Conservation (phyloP, 106 monocot species). For the Chionographis japonica region DNA sequence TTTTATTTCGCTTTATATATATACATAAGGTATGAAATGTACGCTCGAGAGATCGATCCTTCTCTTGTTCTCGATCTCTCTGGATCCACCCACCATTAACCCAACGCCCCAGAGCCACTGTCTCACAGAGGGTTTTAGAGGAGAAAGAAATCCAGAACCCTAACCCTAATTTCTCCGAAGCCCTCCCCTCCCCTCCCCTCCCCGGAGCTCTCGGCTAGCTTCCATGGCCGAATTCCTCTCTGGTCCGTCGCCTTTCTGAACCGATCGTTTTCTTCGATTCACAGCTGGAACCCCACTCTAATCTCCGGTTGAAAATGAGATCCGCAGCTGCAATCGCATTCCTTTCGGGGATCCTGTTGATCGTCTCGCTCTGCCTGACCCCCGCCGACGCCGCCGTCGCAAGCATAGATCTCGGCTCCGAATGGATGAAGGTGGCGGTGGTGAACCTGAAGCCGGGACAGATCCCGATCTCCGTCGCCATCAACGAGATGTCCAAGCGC, state of each 20-base stretch:
- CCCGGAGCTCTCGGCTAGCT: no score
- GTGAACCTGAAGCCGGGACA: slow-evolving; percentile 88
- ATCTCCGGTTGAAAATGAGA: neutral
- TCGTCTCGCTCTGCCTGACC: slow-evolving; percentile 10
- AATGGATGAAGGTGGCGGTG: slow-evolving; percentile 92
- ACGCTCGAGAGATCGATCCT: no score
- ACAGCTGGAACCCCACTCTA: neutral
- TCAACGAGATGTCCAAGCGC: slow-evolving; percentile 99
- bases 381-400: slow-evolving; percentile 54
- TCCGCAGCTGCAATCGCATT: neutral
- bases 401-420: slow-evolving; percentile 88
- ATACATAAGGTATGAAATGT: no score
- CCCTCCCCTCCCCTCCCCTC: no score
- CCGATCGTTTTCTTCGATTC: no score
- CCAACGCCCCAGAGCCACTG: no score
- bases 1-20: no score
- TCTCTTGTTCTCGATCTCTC: no score
- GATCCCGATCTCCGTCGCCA: slow-evolving; percentile 82
- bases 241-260: neutral
- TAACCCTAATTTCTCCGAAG: neutral
- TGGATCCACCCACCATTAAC: no score
- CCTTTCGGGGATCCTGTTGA: neutral
- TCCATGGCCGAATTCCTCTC: neutral
- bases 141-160: neutral
- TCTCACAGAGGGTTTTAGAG: no score